Evolutionary conservation across 129 eudicot species (phyloP), one percentile per base, ranked within the genome.

Genomic region (Saposhnikovia divaricata): DNA sequence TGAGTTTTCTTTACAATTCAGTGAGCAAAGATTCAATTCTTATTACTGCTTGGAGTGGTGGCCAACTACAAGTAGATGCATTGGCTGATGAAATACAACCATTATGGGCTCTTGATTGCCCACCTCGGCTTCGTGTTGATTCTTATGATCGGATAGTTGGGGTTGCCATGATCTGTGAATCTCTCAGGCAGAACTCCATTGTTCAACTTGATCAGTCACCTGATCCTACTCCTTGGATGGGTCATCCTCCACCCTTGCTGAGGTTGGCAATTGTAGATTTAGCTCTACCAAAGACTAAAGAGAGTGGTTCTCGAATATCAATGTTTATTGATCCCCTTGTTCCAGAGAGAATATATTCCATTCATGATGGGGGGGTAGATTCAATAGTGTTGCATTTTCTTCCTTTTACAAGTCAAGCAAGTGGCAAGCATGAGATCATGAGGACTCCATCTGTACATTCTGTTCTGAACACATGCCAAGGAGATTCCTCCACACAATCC

Each of bases 1-100:
- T 92, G 50, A 83, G 97, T 87, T 84, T 95, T 84, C 88, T 92
- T 12, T 95, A 90, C 88, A 86, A 89, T 79, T 80, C 87, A 70
- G 88, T 89, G 55, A 89, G 97, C 85, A 95, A 92, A 88, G 98
- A 95, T 83, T 87, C 97, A 8, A 75, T 95, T 48, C 91, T 95
- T 72, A 88, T 90, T 34, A 89, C 90, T 53, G 97, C 96, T 39
- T 92, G 94, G 91, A 92, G 97, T 78, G 86, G 96, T 75, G 98
- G 98, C 46, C 96, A 92, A 81, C 72, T 95, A 55, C 98, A 92
- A 72, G 84, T 95, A 77, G 98, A 95, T 86, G 98, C 98, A 51
- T 83, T 95, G 73, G 96, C 96, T 25, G 98, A 95, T 84, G 98
- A 95, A 84, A 89, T 92, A 51, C 98, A 92, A 77, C 98, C 98